Evolutionary conservation across 2,329 filamentous ascomycete genomes (phyloP).

Genomic region (Pseudogymnoascus sp.): DNA sequence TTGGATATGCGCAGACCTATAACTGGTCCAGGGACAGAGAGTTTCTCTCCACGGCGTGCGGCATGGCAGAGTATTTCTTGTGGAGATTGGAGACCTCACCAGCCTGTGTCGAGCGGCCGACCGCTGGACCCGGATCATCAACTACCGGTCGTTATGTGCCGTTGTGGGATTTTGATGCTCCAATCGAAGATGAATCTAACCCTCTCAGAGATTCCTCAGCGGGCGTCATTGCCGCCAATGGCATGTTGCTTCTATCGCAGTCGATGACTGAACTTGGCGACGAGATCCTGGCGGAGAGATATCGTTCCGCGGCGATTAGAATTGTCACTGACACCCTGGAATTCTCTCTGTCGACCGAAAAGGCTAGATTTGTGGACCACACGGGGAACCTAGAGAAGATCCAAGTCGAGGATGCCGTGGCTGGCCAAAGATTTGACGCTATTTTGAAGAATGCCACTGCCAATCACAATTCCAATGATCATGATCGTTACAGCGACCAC

Average conservation of each 20-base stretch:
- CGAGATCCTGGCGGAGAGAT: slow-evolving; percentile 12
- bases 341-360: slow-evolving; percentile 15
- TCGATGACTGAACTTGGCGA: slow-evolving; percentile 20
- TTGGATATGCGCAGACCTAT: slow-evolving; percentile 36
- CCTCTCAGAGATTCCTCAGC: slow-evolving; percentile 31
- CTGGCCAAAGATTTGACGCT: slow-evolving; percentile 23
- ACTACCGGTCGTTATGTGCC: slow-evolving; percentile 24
- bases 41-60: slow-evolving; percentile 38
- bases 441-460: slow-evolving; percentile 31
- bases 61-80: slow-evolving; percentile 42
- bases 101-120: slow-evolving; percentile 22
- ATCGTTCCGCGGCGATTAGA: slow-evolving; percentile 16
- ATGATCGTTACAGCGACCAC: slow-evolving; percentile 28
- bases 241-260: slow-evolving; percentile 33
- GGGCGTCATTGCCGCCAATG: slow-evolving; percentile 35
- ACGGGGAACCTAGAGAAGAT: background rate
- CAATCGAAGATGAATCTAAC: slow-evolving; percentile 25
- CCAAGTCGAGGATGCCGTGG: slow-evolving; percentile 10
- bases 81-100: slow-evolving; percentile 29
- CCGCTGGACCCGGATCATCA: background rate
- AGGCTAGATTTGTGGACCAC: slow-evolving; percentile 10
- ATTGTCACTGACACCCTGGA: slow-evolving; percentile 18
- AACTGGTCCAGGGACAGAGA: slow-evolving; percentile 37
- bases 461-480: slow-evolving; percentile 29
- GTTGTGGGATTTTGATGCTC: slow-evolving; percentile 44